Conservation (phyloP, 768 basidiomycete species). For the Bullera alba region DNA sequence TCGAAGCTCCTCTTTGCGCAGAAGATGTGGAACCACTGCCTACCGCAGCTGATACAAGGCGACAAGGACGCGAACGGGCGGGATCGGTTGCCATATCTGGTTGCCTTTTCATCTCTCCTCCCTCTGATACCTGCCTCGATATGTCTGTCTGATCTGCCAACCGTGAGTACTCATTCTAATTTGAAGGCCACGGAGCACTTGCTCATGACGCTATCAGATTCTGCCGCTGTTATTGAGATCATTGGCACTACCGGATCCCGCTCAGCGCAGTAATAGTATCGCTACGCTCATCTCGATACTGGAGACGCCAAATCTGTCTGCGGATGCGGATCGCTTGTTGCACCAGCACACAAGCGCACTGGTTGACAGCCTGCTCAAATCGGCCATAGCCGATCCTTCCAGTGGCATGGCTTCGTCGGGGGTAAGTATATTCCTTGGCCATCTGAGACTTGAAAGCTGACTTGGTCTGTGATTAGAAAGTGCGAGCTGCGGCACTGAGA, state of each 20-base stretch:
- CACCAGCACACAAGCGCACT: constrained; percentile 67
- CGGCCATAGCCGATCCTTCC: constrained; percentile 35
- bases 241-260: constrained; percentile 65
- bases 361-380: constrained; percentile 64
- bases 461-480: constrained; percentile 51
- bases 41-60: constrained; percentile 68
- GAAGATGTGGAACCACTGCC: constrained; percentile 58
- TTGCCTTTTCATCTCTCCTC: constrained; percentile 75
- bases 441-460: neutral
- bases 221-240: constrained; percentile 82
- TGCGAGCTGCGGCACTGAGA: constrained; percentile 66
- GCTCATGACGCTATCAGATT: constrained; percentile 52
- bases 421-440: constrained; percentile 10
- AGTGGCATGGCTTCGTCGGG: constrained; percentile 18
- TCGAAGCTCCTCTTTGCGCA: constrained; percentile 48
- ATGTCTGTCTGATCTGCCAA: constrained; percentile 63
- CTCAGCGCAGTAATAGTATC: constrained; percentile 71
- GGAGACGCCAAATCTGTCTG: constrained; percentile 50
- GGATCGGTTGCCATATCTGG: constrained; percentile 61
- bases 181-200: neutral
- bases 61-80: constrained; percentile 52
- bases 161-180: constrained; percentile 30
- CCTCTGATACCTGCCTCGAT: constrained; percentile 69
- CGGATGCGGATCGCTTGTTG: constrained; percentile 47
- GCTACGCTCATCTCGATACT: constrained; percentile 68